phyloP scores from a whole-genome alignment of 1,139 yeast species.

The Pichia sp. region DNA sequence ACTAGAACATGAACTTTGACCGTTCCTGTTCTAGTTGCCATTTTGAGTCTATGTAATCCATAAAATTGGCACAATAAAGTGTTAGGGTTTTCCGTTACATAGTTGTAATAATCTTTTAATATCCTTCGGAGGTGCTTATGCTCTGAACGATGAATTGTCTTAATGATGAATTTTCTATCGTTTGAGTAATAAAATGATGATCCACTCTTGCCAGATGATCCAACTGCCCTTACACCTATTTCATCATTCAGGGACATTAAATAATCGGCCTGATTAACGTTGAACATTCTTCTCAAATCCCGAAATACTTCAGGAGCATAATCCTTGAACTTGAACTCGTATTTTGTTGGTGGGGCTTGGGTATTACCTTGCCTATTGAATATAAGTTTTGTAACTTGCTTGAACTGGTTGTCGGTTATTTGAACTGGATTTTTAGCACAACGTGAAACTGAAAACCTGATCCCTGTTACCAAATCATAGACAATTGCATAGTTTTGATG shows the following conservation, averaged over 20 bases:
- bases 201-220: constrained; percentile 96
- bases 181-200: constrained; percentile 93
- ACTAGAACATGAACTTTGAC: constrained; percentile 84
- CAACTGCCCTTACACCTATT: constrained; percentile 85
- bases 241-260: constrained; percentile 88
- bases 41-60: constrained; percentile 89
- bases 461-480: constrained; percentile 95
- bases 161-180: constrained; percentile 90
- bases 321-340: constrained; percentile 95
- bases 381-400: constrained; percentile 67
- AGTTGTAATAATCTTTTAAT: constrained; percentile 71
- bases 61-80: constrained; percentile 90
- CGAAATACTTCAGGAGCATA: constrained; percentile 93
- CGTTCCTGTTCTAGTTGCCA: constrained; percentile 61
- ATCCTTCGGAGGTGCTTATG: constrained; percentile 77
- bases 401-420: constrained; percentile 66
- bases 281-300: constrained; percentile 72
- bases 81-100: constrained; percentile 79
- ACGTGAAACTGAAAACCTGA: constrained; percentile 88
- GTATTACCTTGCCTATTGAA: constrained; percentile 88
- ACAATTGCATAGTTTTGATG: constrained; percentile 93
- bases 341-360: constrained; percentile 85
- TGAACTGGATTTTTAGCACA: constrained; percentile 84
- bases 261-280: constrained; percentile 94
- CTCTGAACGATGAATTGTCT: constrained; percentile 91